A percentile compares a stretch with the other conserved stretches of the same genome.
These are phyloP conservation scores for Arachis monticola DNA, from an alignment of 331 rosid genomes.

Conservation along the genomic window DNA sequence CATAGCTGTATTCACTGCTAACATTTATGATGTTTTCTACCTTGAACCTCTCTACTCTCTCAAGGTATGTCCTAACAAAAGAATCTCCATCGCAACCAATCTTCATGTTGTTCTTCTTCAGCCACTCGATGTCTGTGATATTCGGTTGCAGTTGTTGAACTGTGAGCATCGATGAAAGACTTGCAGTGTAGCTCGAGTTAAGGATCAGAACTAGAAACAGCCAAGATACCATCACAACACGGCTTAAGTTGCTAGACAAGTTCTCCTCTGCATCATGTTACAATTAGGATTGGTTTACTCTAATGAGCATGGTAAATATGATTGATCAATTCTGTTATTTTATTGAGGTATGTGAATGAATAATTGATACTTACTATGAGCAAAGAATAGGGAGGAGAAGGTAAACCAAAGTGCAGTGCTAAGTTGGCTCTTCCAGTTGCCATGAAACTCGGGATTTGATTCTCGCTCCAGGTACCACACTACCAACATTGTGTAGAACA, in stretches of 20 bases:
- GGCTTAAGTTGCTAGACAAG: conserved; percentile 47
- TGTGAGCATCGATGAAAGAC: conserved; percentile 81
- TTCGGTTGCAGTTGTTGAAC: conserved; percentile 50
- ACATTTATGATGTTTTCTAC: conserved; percentile 42
- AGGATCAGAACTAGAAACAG: conserved; percentile 64
- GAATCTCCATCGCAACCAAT: conserved; percentile 68
- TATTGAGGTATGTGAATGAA: conserved; percentile 9
- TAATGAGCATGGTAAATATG: not conserved
- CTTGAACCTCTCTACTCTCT: conserved; percentile 42
- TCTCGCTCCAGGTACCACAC: conserved; percentile 65
- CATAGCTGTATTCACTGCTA: conserved; percentile 33
- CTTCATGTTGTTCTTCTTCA: conserved; percentile 48
- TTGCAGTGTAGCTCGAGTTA: conserved; percentile 83
- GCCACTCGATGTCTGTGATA: conserved; percentile 52
- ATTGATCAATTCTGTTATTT: not conserved
- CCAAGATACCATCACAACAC: conserved; percentile 62
- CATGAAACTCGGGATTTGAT: conserved; percentile 61
- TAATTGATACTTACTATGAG: conserved; percentile 63
- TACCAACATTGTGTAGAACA: conserved; percentile 58
- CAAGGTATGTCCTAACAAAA: conserved; percentile 55
- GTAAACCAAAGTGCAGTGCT: conserved; percentile 66
- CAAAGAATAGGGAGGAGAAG: conserved; percentile 76
- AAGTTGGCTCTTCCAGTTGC: conserved; percentile 54
- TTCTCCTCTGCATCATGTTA: conserved; percentile 57
- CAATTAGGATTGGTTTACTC: conserved; percentile 5